Evolutionary conservation across 2,329 filamentous ascomycete genomes (phyloP).

Genomic region (Fusarium palustre): DNA sequence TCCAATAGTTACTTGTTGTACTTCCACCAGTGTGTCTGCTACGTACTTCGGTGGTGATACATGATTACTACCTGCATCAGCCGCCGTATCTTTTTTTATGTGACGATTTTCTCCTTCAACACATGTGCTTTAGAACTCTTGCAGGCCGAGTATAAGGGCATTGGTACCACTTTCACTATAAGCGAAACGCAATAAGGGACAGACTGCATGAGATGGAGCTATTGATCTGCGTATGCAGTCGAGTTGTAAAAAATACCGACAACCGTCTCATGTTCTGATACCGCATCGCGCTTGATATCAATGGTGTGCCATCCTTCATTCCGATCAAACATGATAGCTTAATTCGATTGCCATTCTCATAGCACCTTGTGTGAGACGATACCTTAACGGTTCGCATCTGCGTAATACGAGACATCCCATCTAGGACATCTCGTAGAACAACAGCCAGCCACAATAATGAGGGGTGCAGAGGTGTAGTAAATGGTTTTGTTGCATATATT

Average conservation of each 20-base stretch:
- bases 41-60: neutral
- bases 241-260: neutral
- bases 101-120: neutral
- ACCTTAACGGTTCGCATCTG: neutral
- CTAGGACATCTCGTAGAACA: neutral
- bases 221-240: no score
- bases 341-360: neutral
- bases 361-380: neutral
- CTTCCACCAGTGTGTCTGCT: neutral
- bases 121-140: neutral
- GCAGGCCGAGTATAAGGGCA: neutral
- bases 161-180: no score
- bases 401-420: neutral
- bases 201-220: no score
- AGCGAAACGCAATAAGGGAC: no score
- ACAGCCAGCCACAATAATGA: neutral
- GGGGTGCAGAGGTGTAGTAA: neutral
- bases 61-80: neutral
- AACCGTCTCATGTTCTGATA: neutral
- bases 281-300: no score
- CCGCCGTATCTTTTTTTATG: accelerated
- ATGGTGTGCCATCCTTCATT: neutral
- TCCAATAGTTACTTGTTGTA: neutral
- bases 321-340: neutral
- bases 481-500: neutral